Evolutionary conservation across 75 land plant genomes (phyloP), one percentile per base, ranked within the genome.

Genomic region (Pinus albicaulis): DNA sequence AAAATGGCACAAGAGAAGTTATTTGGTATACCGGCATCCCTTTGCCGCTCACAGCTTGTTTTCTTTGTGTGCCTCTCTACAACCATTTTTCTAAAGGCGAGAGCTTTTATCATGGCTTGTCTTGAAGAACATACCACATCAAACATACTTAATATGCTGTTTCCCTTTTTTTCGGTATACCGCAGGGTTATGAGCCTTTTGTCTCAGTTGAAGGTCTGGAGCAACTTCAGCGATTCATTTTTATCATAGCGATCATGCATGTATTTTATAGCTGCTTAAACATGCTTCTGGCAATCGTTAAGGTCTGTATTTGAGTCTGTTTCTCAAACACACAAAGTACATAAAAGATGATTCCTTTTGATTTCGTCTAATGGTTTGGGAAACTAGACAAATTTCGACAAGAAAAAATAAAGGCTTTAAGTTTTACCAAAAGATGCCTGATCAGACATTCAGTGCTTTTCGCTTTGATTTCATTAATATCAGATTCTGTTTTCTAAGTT

Each of bases 231-330:
- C 88, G 93, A 28, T 90, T 92, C 61, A 86, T 92, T 41, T 92
- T 92, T 82, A 83, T 92, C 76, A 88, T 92, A 91, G 95, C 92
- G 64, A 69, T 90, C 56, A 92, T 93, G 34, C 95, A 92, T 79
- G 76, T 92, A n/a, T 84, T 88, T 57, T 92, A 92, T 76, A 88
- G 89, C 59, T 92, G 95, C 84, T 81, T 92, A 74, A 92, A 93
- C 8, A 90, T 92, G 90, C 74, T 90, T 78, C 77, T 92, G 56
- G 91, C 93, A 34, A 80, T 92, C 74, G 88, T 90, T 25, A 92
- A 92, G 93, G 95, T 92, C 26, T 17, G 80, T 28, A 20, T 19
- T 20, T 53, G 7, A 17, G 5, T 14, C 68, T 31, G 13, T 68
- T 68, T 68, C 5, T 44, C 12, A 68, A 68, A 68, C n/a, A 11